Conservation (phyloP, 176 grass and related monocot species). For the Chrysopogon serrulatus region DNA sequence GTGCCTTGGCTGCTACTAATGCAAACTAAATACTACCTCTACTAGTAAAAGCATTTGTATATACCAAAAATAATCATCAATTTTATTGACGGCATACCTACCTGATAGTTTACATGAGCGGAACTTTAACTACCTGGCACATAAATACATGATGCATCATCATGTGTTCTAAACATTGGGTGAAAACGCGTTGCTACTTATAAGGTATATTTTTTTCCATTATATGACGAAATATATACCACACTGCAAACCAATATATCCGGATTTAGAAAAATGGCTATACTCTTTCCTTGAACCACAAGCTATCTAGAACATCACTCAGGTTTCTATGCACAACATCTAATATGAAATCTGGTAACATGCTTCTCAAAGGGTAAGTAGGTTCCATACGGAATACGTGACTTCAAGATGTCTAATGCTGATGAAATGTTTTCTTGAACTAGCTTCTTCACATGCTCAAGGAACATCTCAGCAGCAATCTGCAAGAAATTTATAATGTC, state of each 20-base stretch:
- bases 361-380: conserved; percentile 7
- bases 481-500: conserved; percentile 38
- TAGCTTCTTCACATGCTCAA: conserved; percentile 69
- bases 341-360: not conserved
- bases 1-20: not conserved
- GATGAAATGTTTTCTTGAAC: conserved; percentile 81
- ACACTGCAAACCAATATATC: not conserved
- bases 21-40: not conserved
- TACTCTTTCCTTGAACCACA: not conserved
- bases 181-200: not conserved
- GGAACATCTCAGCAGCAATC: conserved; percentile 92
- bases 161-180: not conserved
- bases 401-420: conserved; percentile 72
- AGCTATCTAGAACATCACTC: not conserved
- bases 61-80: conserved; percentile 4
- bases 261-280: not conserved
- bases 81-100: not conserved
- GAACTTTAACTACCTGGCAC: too few relatives aligned
- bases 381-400: conserved; percentile 58
- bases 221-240: conserved; percentile 8
- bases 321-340: conserved; percentile 17
- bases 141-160: not conserved
- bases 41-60: not conserved
- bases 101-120: not conserved
- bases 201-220: not conserved